Base-by-base conservation (phyloP, 78 protist genomes). In the Guillardia theta region DNA sequence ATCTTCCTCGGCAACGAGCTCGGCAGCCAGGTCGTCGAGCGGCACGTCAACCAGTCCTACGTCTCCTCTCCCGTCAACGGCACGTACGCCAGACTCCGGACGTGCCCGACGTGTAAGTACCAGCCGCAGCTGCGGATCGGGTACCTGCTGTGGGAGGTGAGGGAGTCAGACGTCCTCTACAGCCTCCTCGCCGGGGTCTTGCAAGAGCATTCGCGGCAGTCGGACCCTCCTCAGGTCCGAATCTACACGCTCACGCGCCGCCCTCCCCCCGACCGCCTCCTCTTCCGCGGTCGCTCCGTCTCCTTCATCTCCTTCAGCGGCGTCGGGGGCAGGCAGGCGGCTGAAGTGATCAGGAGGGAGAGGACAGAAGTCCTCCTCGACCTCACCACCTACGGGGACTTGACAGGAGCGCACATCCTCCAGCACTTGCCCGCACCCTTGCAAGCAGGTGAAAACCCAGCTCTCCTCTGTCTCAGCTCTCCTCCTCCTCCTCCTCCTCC, bases 71-170 rank as follows among this genome's bases (percentile, higher is more conserved):
- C 41, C 45, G 21, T 70, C 41, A 70, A 70, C 83, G 6, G 10
- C 41, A 70, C 83, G 41, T 70, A 70, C 83, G 83, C 83, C n/a
- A 1, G 41, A 43, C 41, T 70, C 21, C 83, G 83, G 4, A 10
- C 21, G 36, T 70, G 83, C 41, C 83, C 83, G 4, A 43, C n/a
- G 83, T 70, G 83, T 43, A 36, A 12, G 10, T 70, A 70, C 41
- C 6, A 6, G 78, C 9, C 43, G 45, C 27, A 24, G 41, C 27
- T 15, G 21, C n/a, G 41, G 41, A 12, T 70, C 27, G 83, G 83
- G 83, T 70, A 70, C 6, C 41, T 70, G 45, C 41, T 70, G 45
- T 70, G 83, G 83, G 83, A 70, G 83, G 83, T 70, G 83, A 36
- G 83, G n/a, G 83, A 70, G 41, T 10, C 36, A 36, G 83, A 70